Conservation (phyloP, 2,329 filamentous ascomycete genomes). For the Triangularia setosa region DNA sequence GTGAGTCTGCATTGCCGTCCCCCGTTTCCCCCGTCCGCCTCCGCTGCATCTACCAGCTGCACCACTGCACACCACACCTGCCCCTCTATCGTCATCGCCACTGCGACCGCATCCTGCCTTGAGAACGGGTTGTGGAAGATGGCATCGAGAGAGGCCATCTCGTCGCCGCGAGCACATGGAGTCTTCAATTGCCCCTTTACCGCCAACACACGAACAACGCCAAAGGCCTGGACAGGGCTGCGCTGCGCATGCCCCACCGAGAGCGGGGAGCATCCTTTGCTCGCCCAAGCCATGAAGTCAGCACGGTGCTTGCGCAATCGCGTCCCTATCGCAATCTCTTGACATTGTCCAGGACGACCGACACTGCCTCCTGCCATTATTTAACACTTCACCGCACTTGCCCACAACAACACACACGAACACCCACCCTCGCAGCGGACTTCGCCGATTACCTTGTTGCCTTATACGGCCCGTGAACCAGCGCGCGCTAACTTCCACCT, state of each 20-base stretch:
- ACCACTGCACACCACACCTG: slow-evolving; percentile 12
- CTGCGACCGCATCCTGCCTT: slow-evolving; percentile 17
- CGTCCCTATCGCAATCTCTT: slow-evolving; percentile 13
- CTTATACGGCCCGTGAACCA: slow-evolving; percentile 10
- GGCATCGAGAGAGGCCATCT: slow-evolving; percentile 10
- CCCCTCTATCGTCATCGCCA: slow-evolving; percentile 29
- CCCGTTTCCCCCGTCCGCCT: slow-evolving; percentile 6
- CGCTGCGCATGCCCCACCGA: slow-evolving; percentile 31
- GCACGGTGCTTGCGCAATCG: slow-evolving; percentile 25
- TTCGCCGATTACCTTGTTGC: slow-evolving; percentile 14
- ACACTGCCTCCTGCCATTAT: not conserved
- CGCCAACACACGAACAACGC: slow-evolving; percentile 12
- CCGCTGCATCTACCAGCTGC: slow-evolving; percentile 13
- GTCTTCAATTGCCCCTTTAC: slow-evolving; percentile 17
- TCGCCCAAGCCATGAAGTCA: slow-evolving; percentile 29
- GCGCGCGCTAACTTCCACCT: slow-evolving; percentile 25
- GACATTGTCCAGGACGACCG: not conserved
- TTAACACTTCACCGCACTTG: not conserved
- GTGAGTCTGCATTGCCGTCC: slow-evolving; percentile 18
- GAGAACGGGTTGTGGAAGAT: slow-evolving; percentile 2
- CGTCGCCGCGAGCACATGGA: slow-evolving; percentile 5
- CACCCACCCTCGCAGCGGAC: not conserved
- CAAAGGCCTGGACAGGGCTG: slow-evolving; percentile 21
- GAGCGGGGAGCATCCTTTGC: slow-evolving; percentile 29
- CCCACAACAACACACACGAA: slow-evolving; percentile 1